Evolutionary conservation across 2,329 filamentous ascomycete genomes (phyloP).

Genomic region (Zarea fungicola): DNA sequence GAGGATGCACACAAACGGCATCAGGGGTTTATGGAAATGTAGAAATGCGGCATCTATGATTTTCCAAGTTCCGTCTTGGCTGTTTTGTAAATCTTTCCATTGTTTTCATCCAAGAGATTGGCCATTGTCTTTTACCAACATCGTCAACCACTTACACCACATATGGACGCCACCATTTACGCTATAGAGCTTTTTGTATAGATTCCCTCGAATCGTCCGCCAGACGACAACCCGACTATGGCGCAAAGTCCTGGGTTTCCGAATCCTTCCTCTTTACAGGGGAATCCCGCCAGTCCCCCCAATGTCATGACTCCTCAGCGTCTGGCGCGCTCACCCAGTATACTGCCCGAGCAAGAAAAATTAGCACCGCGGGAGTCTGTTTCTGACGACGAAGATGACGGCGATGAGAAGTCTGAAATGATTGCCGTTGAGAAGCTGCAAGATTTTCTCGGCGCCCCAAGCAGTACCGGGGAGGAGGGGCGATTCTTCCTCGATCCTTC

Average conservation of each 20-base stretch:
- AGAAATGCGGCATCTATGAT: background rate
- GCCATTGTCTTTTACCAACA: background rate
- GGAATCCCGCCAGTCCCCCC: background rate
- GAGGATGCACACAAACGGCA: background rate
- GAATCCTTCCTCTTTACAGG: background rate
- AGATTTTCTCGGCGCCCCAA: background rate
- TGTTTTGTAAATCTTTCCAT: background rate
- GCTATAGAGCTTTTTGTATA: too few relatives aligned
- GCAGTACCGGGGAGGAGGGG: background rate
- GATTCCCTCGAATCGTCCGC: background rate
- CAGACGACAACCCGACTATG: background rate
- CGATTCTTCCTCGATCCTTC: slow-evolving; percentile 31
- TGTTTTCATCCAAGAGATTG: background rate
- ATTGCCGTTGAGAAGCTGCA: background rate
- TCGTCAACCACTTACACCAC: slow-evolving; percentile 1
- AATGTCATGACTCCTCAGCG: slow-evolving; percentile 5
- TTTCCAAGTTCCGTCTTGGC: background rate
- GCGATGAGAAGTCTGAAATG: background rate
- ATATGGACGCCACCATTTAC: too few relatives aligned
- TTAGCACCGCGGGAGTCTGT: background rate
- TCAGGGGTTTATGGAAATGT: background rate
- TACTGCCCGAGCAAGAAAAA: background rate
- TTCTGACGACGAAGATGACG: slow-evolving; percentile 15
- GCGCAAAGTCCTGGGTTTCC: background rate
- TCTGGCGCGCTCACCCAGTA: background rate